Conservation (phyloP, 192 early-diverging fungal species). For the Fimicolochytrium jonesii region DNA sequence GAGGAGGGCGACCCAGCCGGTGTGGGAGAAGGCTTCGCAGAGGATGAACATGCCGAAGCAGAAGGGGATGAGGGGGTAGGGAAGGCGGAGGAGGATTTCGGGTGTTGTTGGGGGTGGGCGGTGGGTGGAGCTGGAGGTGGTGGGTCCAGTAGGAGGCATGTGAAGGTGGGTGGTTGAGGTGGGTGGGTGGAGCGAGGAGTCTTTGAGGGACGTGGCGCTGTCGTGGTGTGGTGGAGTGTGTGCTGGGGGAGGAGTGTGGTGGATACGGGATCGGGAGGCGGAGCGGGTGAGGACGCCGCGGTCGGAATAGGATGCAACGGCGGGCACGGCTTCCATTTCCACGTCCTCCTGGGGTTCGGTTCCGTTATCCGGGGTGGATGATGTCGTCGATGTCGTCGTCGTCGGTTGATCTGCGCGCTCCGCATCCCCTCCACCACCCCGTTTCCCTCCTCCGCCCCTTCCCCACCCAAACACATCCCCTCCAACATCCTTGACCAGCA, state of each 20-base stretch:
- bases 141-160: not conserved
- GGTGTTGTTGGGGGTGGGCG: not conserved
- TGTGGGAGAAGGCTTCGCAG: slow-evolving; percentile 61
- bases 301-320: too few relatives aligned
- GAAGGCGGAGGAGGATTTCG: slow-evolving; percentile 47
- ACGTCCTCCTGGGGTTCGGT: too few relatives aligned
- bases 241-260: not conserved
- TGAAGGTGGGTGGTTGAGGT: not conserved
- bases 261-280: not conserved
- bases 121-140: not conserved
- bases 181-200: not conserved
- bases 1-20: slow-evolving; percentile 68
- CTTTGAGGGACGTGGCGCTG: not conserved
- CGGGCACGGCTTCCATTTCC: too few relatives aligned
- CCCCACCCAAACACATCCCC: slow-evolving; percentile 45
- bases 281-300: not conserved
- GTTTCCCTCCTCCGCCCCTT: not conserved
- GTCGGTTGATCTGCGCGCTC: too few relatives aligned
- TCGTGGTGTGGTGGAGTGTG: too few relatives aligned
- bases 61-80: slow-evolving; percentile 76
- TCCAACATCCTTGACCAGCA: slow-evolving; percentile 54
- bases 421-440: not conserved
- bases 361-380: too few relatives aligned
- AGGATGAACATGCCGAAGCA: slow-evolving; percentile 84
- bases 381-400: too few relatives aligned